A percentile compares a stretch with the other conserved stretches of the same genome.
phyloP scores from a whole-genome alignment of 2,329 filamentous ascomycete species.

The Epichloe sibirici region DNA sequence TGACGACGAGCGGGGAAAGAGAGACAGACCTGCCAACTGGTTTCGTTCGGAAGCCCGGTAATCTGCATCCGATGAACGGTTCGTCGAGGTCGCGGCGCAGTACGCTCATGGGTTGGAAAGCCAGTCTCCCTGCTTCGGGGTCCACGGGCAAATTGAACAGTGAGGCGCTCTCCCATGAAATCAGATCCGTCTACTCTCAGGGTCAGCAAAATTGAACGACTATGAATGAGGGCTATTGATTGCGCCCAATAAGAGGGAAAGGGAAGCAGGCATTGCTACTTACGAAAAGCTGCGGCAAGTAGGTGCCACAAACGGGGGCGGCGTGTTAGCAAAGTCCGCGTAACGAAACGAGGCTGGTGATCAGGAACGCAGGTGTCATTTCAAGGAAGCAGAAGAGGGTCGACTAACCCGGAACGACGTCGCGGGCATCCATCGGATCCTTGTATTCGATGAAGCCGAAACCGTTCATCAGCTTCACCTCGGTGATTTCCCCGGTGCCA shows the following conservation, averaged over 20 bases:
- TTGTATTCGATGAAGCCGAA: slow-evolving; percentile 99
- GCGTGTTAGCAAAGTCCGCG: slow-evolving; percentile 5
- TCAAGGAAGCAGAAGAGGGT: background rate
- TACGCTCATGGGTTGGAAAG: slow-evolving; percentile 43
- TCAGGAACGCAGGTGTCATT: background rate
- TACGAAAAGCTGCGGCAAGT: slow-evolving; percentile 45
- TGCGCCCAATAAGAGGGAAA: background rate
- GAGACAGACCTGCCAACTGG: slow-evolving; percentile 99
- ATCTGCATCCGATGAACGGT: slow-evolving; percentile 97
- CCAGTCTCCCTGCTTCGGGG: slow-evolving; percentile 44
- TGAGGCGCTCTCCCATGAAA: slow-evolving; percentile 95
- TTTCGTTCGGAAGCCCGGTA: slow-evolving; percentile 90
- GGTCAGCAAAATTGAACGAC: background rate
- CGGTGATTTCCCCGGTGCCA: slow-evolving; percentile 93
- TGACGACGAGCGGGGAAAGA: slow-evolving; percentile 45
- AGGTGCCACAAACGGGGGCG: background rate
- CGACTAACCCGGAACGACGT: slow-evolving; percentile 87
- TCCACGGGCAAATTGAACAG: slow-evolving; percentile 95
- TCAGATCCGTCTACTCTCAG: slow-evolving; percentile 70
- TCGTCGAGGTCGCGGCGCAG: slow-evolving; percentile 67
- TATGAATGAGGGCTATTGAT: background rate
- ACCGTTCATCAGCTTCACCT: slow-evolving; percentile 99
- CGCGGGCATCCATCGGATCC: slow-evolving; percentile 93
- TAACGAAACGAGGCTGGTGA: background rate
- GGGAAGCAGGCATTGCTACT: slow-evolving; percentile 20